Conservation (phyloP, 306 rosid genomes). For the Ammopiptanthus mongolicus region DNA sequence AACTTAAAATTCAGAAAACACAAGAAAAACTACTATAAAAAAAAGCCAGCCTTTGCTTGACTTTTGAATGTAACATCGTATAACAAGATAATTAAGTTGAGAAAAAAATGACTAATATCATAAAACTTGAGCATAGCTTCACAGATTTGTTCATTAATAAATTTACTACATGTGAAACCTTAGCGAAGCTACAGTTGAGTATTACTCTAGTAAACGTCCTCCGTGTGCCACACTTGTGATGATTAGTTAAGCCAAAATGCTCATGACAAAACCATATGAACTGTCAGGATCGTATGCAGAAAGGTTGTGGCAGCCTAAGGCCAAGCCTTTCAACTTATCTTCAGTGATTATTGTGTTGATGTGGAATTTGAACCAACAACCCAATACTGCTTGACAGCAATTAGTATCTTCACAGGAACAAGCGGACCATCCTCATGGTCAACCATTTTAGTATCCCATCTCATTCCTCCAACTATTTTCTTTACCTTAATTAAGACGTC, state of each 20-base stretch:
- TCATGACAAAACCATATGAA: conserved; percentile 22
- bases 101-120: conserved; percentile 20
- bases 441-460: conserved; percentile 87
- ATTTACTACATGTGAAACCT: conserved; percentile 13
- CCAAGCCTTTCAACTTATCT: conserved; percentile 14
- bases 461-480: conserved; percentile 79
- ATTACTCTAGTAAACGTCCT: conserved; percentile 13
- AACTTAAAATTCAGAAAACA: neutral
- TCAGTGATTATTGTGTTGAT: conserved; percentile 35
- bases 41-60: conserved; percentile 5
- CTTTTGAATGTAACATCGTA: conserved; percentile 24
- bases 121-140: conserved; percentile 27
- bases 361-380: conserved; percentile 68
- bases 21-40: neutral
- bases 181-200: conserved; percentile 1
- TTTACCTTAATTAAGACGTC: conserved; percentile 65
- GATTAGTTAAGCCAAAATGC: conserved; percentile 31
- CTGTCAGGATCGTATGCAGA: conserved; percentile 21
- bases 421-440: conserved; percentile 98
- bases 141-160: conserved; percentile 13
- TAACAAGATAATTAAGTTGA: conserved; percentile 18
- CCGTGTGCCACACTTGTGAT: conserved; percentile 2
- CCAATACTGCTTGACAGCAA: conserved; percentile 97
- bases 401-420: conserved; percentile 78
- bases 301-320: conserved; percentile 13